Evolutionary conservation across 805 yeast genomes (phyloP), one percentile per base, ranked within the genome.

Genomic region (Candida ipomoeae): DNA sequence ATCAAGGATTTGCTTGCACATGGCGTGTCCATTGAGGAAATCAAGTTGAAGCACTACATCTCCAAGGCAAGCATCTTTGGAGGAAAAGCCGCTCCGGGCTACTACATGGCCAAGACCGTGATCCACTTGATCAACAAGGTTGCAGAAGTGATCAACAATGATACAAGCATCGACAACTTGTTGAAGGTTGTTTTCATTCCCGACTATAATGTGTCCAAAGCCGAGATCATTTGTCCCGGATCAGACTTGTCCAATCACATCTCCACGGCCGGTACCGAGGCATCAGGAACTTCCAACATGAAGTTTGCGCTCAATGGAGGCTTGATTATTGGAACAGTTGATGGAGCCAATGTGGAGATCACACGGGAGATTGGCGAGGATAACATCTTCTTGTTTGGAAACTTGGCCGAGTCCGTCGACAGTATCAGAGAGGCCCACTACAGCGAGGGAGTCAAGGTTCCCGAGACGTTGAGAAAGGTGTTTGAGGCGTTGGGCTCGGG

Each of bases 81-180:
- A 58, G 97, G 97, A 65, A 90, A 91, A 71, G 87, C 95, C 52
- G 97, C 97, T 10, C 97, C 97, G n/a, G 97, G 97, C 57, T 90
- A 90, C 68, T 90, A 88, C 73, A 88, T 90, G 83, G 97, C 97
- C 52, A 90, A 90, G 71, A 80, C 87, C 51, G 87, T 90, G 62
- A 91, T 90, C 65, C 89, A 89, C 68, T 77, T 90, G 67, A 80
- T 90, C 63, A 90, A 87, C 67, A 70, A 87, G 48, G 97, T 89
- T 36, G 84, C 87, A 32, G 83, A 81, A 5, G 92, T 89, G 45
- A 82, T 90, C 55, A 90, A 90, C 70, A 78, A 77, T 53, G 97
- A 90, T 65, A 69, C 77, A 1, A 91, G 85, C 29, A 77, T 89
- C 62, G 87, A 79, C 35, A 86, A 85, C 59, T 74, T 86, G 61